phyloP scores from a whole-genome alignment of 2,329 filamentous ascomycete genomes.

The Fusarium tjaetaba region DNA sequence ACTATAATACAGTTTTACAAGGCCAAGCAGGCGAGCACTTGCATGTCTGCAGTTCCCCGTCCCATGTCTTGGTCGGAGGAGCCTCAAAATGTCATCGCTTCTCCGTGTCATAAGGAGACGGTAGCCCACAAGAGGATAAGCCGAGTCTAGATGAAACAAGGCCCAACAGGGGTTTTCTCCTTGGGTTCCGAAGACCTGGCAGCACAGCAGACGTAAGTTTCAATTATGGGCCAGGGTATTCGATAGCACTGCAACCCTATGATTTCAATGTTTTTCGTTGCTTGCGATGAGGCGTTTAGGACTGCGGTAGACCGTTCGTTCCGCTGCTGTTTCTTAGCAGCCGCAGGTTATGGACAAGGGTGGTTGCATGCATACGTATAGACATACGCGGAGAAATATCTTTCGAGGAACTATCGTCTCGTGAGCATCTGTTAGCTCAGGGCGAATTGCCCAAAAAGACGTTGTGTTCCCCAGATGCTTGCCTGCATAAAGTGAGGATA shows the following conservation, averaged over 20 bases:
- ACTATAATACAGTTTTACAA: conserved; percentile 1
- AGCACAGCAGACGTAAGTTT: conserved; percentile 25
- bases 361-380: neutral
- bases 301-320: conserved; percentile 1
- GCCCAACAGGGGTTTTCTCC: conserved; percentile 17
- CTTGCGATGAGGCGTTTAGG: conserved; percentile 1
- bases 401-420: neutral
- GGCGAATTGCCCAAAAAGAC: neutral
- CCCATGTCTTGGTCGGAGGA: conserved; percentile 34
- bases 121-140: conserved; percentile 25
- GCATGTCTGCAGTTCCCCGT: conserved; percentile 23
- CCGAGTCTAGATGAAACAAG: conserved; percentile 32
- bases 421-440: conserved; percentile 15
- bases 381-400: conserved; percentile 9
- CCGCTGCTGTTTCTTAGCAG: conserved; percentile 1
- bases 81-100: conserved; percentile 31
- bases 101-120: conserved; percentile 10
- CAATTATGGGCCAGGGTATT: conserved; percentile 21
- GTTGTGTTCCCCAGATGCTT: conserved; percentile 16
- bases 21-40: conserved; percentile 2
- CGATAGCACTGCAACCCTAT: conserved; percentile 30
- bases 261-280: conserved; percentile 18
- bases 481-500: conserved; percentile 21
- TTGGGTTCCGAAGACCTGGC: conserved; percentile 15
- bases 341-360: conserved; percentile 2